Percentiles rank a stretch among this genome's conserved stretches.
phyloP scores from a whole-genome alignment of 805 yeast species.

The Schwanniomyces vanrijiae region DNA sequence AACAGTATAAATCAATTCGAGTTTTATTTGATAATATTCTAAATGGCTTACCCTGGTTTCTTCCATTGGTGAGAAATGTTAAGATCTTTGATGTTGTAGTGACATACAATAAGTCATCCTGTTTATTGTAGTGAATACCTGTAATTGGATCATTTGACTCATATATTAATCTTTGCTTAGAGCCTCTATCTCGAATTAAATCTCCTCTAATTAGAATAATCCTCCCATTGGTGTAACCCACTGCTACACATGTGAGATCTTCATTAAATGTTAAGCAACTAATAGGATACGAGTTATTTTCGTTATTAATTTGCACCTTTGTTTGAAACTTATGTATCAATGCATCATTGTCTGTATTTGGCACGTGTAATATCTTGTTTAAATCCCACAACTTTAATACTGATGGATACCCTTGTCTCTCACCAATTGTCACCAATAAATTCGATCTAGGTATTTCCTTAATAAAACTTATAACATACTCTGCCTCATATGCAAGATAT shows the following conservation, averaged over 20 bases:
- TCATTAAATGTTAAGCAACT: slow-evolving; percentile 58
- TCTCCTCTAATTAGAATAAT: slow-evolving; percentile 87
- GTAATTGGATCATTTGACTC: slow-evolving; percentile 82
- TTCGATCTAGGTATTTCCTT: slow-evolving; percentile 47
- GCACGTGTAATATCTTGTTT: slow-evolving; percentile 40
- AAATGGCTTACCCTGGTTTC: slow-evolving; percentile 66
- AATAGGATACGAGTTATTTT: slow-evolving; percentile 75
- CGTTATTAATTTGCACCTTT: slow-evolving; percentile 62
- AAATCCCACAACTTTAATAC: slow-evolving; percentile 74
- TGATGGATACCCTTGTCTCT: slow-evolving; percentile 68
- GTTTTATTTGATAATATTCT: slow-evolving; percentile 42
- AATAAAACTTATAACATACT: slow-evolving; percentile 62
- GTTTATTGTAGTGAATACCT: slow-evolving; percentile 60
- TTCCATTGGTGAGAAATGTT: slow-evolving; percentile 73
- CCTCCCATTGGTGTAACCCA: slow-evolving; percentile 84
- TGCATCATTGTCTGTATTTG: slow-evolving; percentile 19
- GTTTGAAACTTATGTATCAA: slow-evolving; percentile 52
- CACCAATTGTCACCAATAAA: slow-evolving; percentile 70
- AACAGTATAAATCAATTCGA: slow-evolving; percentile 54
- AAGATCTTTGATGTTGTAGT: slow-evolving; percentile 73
- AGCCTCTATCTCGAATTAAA: slow-evolving; percentile 81
- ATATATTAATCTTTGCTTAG: slow-evolving; percentile 79
- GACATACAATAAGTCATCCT: slow-evolving; percentile 56
- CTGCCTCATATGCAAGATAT: slow-evolving; percentile 66
- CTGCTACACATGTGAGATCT: slow-evolving; percentile 62